Base-by-base conservation (phyloP, 2,329 filamentous ascomycete species). In the Ambrosiella cleistominuta region DNA sequence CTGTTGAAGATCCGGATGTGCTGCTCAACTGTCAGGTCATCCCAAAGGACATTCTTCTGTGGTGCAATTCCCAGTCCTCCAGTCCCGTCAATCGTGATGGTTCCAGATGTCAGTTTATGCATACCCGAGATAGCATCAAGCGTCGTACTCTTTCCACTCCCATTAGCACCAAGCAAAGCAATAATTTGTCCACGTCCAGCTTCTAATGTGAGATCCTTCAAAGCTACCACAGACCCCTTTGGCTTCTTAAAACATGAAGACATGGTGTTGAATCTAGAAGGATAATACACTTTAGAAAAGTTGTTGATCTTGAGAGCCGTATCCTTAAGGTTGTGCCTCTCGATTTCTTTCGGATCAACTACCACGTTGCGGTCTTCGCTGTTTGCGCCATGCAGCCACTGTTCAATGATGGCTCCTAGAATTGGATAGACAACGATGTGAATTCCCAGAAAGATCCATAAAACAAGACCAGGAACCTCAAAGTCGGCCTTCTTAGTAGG, bases 11-110 rank as follows among this genome's bases (percentile, higher is more conserved):
- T 86, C 8, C 72, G 71, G 13, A 95, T 81, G 65, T 95, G 90
- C 68, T 95, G 88, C 64, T 82, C 80, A 0, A 95, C 88, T 0
- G 86, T 94, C 58, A 96, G 71, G 60, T 89, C 83, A 64, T 91
- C 85, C 89, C 90, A 96, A 38, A 96, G 76, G 5, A 96, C 90
- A 64, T 96, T 96, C 73, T 91, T 90, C 67, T 96, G 90, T 0
- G 90, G 90, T 59, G 88, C 91, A 47, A 95, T 82, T 12, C 90
- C 90, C 17, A 96, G 76, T 0, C 87, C 88, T 8, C 86, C 86
- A 8, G 81, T 83, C 0, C 83, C 83, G 63, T 90, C 83, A 51
- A 95, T 83, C 27, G 79, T 80, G 63, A 96, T 93, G 2, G 76
- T 75, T 2, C 90, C 90, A 60, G 78, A 81, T 0, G 86, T 88